Evolutionary conservation across 179 eudicot species (phyloP).

Genomic region (Spinacia oleracea): DNA sequence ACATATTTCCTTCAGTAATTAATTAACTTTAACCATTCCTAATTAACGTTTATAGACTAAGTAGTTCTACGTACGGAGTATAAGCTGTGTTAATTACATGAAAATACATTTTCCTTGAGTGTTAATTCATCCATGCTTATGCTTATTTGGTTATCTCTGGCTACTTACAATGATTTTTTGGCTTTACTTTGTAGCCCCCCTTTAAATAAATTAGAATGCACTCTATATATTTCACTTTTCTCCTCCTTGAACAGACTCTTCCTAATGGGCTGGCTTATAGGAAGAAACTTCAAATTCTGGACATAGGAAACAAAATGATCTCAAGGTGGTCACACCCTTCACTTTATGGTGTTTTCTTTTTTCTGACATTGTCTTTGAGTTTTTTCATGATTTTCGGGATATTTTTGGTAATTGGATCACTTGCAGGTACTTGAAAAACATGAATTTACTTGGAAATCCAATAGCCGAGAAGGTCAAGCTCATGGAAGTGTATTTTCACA

Average conservation of each 20-base stretch:
- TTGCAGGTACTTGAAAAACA: constrained; percentile 75
- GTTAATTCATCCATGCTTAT: not conserved
- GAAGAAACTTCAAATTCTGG: constrained; percentile 68
- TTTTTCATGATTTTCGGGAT: not conserved
- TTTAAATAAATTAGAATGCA: not conserved
- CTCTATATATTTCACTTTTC: not conserved
- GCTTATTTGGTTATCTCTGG: not conserved
- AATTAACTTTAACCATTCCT: too few species aligned
- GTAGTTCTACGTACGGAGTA: too few species aligned
- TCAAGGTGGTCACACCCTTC: constrained; percentile 66
- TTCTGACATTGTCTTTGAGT: not conserved
- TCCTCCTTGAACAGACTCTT: constrained; percentile 40
- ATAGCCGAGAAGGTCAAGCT: constrained; percentile 72
- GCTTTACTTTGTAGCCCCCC: not conserved
- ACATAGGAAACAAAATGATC: constrained; percentile 79
- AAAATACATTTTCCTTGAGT: too few species aligned
- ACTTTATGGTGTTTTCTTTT: not conserved
- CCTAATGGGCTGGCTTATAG: constrained; percentile 63
- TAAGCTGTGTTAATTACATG: too few species aligned
- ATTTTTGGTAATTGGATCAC: not conserved
- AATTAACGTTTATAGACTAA: too few species aligned
- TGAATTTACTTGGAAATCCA: constrained; percentile 85
- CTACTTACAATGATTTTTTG: not conserved
- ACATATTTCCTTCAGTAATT: too few species aligned
- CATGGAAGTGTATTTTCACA: too few species aligned